Evolutionary conservation across 352 stramenopile genomes (phyloP), one percentile per base, ranked within the genome.

Genomic region (Elongisporangium anandrum): DNA sequence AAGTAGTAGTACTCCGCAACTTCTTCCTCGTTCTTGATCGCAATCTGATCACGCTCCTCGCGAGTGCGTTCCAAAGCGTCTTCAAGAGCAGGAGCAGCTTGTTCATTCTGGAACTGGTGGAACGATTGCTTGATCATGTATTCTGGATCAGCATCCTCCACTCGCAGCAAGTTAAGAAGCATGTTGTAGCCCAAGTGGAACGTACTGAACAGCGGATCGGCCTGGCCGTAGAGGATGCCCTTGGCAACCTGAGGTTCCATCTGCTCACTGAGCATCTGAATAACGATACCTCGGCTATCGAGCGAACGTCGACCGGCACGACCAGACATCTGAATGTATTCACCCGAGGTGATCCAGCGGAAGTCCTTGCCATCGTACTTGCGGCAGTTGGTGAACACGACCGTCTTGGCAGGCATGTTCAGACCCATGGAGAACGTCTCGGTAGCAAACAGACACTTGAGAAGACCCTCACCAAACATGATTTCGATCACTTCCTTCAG

Each of bases 121-220:
- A 99, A 99, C 3, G 96, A 99, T 56, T 97, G 94, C 60, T 96
- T 94, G 55, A 99, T 95, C 66, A 99, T 92, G 69, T 98, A 99
- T 73, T 99, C 97, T 5, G 97, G 96, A 65, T 98, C 97, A 17
- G 80, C 82, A 58, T 96, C 88, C 81, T 99, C 97, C 15, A 99
- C 97, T 52, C 98, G 88, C 80, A 99, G 89, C 79, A 99, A 86
- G 71, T 99, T 99, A 17, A 99, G 73, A 50, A 99, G 77, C 97
- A 99, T 99, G 79, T 99, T 99, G 85, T 99, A 99, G 21, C 91
- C 97, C 55, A 99, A 95, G 70, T 98, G 92, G 79, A 99, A 99
- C 2, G 75, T 79, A 79, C 76, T 91, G 57, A 90, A 85, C 6
- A 92, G 64, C 45, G 77, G 70, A 48, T 89, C 75, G 0, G 75